Evolutionary conservation across 2,329 filamentous ascomycete species (phyloP), one percentile per base, ranked within the genome.

Genomic region (Colletotrichum graminicola): DNA sequence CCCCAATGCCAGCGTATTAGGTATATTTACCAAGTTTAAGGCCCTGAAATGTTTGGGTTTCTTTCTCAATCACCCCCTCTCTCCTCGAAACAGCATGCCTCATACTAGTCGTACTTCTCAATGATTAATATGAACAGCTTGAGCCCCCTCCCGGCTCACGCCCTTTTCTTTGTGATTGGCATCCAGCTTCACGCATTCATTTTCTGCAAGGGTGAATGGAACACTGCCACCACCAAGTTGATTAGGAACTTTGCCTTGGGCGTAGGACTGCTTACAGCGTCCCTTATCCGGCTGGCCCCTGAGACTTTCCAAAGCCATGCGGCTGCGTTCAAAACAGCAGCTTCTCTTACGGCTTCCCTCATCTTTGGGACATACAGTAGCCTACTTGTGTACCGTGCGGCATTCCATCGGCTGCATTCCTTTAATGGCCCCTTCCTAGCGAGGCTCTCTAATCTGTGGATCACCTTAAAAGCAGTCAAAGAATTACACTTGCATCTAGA

Each of bases 391-490:
- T 77, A 76, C 54, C 71, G 76, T 8, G 70, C 68, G 16, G 61
- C 66, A 2, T 77, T 79, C 26, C 77, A 79, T 52, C 74, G 74
- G 1, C 49, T 80, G 43, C 74, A 76, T n/a, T 61, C 67, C 2
- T 80, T 79, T 32, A 73, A 77, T 0, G 78, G 78, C 0, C 78
- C 78, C 0, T 77, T 78, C 36, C 16, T 62, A 12, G 77, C 76
- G 21, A 73, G 75, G 6, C 56, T 77, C n/a, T 78, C 75, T 7
- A 78, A 77, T 16, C 73, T 62, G 34, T 67, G 64, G 65, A 63
- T 75, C 8, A 77, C 77, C 1, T 69, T 52, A 5, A 75, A 75
- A 8, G 73, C 71, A 10, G 62, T 73, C 5, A 76, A 74, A 69
- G 74, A 75, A 2, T 41, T 75, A 1, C 77, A 75, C 3, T 70